Conservation (phyloP, 371 early-diverging fungal species). For the Mucor piriformis region DNA sequence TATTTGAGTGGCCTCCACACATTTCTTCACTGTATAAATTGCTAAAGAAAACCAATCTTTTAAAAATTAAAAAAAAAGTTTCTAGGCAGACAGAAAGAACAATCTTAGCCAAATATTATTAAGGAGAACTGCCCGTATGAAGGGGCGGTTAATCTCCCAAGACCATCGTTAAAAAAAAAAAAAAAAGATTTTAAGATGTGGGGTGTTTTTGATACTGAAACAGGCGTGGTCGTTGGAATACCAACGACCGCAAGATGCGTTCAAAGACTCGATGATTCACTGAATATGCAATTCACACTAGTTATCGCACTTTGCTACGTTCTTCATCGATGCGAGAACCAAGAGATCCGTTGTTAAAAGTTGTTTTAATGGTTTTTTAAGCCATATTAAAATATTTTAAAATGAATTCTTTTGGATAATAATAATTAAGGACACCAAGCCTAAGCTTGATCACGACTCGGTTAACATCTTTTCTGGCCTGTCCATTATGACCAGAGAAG, state of each 20-base stretch:
- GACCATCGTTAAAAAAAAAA: not conserved
- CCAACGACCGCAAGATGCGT: conserved; percentile 5
- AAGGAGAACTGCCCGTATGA: not conserved
- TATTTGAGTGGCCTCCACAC: not conserved
- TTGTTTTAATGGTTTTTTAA: conserved; percentile 26
- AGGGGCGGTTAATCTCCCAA: not conserved
- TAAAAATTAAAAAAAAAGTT: not conserved
- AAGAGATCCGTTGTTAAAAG: conserved; percentile 52
- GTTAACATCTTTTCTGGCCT: conserved; percentile 3
- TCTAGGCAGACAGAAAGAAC: conserved; percentile 6
- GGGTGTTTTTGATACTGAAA: conserved; percentile 3
- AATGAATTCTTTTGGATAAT: conserved; percentile 2
- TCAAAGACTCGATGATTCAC: conserved; percentile 8
- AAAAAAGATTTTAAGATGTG: not conserved
- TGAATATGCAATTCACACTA: conserved; percentile 7
- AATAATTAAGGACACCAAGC: conserved; percentile 2
- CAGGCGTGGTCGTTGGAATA: conserved; percentile 5
- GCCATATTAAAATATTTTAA: not conserved
- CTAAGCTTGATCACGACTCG: not conserved
- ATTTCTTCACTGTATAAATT: not conserved
- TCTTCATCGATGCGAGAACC: conserved; percentile 66
- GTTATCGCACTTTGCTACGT: conserved; percentile 63
- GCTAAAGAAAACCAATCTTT: not conserved
- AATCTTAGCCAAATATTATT: not conserved
- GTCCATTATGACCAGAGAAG: not conserved